A percentile compares a stretch with the other conserved stretches of the same genome.
phyloP scores from a whole-genome alignment of 2,329 filamentous ascomycete genomes.

The Beauveria sp. region DNA sequence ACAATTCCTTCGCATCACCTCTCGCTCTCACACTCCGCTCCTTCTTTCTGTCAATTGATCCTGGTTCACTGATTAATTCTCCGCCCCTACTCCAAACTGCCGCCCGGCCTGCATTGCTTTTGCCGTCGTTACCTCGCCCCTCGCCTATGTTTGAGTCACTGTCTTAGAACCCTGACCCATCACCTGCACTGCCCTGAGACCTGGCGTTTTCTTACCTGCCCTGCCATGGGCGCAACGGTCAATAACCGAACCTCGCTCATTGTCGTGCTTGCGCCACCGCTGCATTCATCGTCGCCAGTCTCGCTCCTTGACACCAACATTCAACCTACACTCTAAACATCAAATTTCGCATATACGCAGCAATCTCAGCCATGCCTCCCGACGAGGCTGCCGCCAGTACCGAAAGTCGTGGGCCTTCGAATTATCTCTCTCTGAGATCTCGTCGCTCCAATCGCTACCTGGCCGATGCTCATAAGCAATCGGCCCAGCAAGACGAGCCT shows the following conservation, averaged over 20 bases:
- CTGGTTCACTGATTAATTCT: not conserved
- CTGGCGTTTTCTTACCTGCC: conserved; percentile 2
- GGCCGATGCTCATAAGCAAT: conserved; percentile 1
- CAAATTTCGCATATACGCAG: not conserved
- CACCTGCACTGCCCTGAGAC: not conserved
- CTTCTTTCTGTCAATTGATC: not conserved
- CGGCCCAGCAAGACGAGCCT: not conserved
- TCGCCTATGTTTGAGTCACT: conserved; percentile 11
- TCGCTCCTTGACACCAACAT: conserved; percentile 1
- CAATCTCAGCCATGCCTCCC: conserved; percentile 1
- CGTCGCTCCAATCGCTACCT: conserved; percentile 4
- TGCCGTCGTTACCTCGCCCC: conserved; percentile 1
- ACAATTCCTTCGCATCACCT: not conserved
- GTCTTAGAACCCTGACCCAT: conserved; percentile 5
- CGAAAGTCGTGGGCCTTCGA: conserved; percentile 5
- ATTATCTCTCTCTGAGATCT: conserved; percentile 11
- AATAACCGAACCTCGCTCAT: conserved; percentile 4
- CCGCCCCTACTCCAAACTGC: not conserved
- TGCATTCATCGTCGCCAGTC: not conserved
- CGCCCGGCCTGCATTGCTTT: not conserved
- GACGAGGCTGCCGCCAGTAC: conserved; percentile 1
- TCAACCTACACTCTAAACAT: not conserved
- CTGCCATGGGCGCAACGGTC: conserved; percentile 5
- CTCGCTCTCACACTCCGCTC: not conserved
- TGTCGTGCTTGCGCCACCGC: not conserved